These are phyloP conservation scores for Aechmea fasciata DNA, from an alignment of 176 grass and related monocot species.

Conservation along the genomic window DNA sequence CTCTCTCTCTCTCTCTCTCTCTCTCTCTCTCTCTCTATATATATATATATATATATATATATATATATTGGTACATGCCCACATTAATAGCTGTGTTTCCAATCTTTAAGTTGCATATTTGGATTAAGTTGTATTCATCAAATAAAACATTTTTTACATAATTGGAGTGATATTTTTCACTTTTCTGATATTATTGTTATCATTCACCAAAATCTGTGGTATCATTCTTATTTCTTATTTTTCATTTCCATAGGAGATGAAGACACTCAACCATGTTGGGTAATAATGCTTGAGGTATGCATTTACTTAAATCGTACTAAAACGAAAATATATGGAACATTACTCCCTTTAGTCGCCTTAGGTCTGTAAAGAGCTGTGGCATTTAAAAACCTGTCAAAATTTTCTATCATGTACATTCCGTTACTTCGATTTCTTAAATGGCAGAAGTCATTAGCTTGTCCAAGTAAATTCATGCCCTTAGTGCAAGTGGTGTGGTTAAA, in stretches of 20 bases:
- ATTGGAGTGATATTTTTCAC: not conserved
- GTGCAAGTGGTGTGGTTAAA: too few relatives aligned
- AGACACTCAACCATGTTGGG: constrained; percentile 68
- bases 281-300: constrained; percentile 92
- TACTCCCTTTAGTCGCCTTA: not conserved
- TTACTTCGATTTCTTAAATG: too few relatives aligned
- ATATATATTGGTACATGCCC: not conserved
- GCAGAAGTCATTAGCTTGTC: too few relatives aligned
- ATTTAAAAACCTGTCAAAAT: too few relatives aligned
- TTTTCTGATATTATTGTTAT: not conserved
- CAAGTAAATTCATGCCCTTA: too few relatives aligned
- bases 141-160: not conserved
- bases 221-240: constrained; percentile 1
- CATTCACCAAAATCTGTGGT: not conserved
- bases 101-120: not conserved
- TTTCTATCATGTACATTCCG: too few relatives aligned
- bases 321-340: not conserved
- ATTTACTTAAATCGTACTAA: not conserved
- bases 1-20: not conserved
- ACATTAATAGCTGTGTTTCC: not conserved
- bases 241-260: constrained; percentile 36
- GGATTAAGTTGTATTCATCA: not conserved
- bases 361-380: too few relatives aligned
- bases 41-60: not conserved
- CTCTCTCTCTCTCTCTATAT: not conserved